These are phyloP conservation scores for Hibiscus trionum DNA, from an alignment of 345 rosid genomes.

Conservation along the genomic window DNA sequence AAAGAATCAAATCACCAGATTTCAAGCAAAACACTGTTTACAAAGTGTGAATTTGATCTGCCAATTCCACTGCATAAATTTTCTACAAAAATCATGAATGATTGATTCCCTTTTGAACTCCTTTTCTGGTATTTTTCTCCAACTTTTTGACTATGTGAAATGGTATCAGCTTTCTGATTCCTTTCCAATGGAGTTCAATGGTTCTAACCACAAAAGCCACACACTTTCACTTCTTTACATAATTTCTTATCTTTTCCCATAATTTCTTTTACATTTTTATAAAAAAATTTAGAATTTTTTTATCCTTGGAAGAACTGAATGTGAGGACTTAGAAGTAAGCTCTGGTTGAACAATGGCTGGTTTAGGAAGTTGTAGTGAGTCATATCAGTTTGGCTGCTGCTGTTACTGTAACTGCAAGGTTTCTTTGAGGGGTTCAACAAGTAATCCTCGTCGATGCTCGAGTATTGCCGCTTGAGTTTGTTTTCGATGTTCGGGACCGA, in stretches of 20 bases:
- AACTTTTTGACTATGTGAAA: slow-evolving; percentile 14
- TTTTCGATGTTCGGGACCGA: slow-evolving; percentile 24
- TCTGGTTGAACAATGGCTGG: slow-evolving; percentile 45
- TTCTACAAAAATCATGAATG: slow-evolving; percentile 19
- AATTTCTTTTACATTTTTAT: not conserved
- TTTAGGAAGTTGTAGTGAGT: slow-evolving; percentile 36
- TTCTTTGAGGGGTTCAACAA: slow-evolving; percentile 35
- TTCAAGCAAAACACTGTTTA: slow-evolving; percentile 4
- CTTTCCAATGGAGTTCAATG: slow-evolving; percentile 14
- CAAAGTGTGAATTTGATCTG: slow-evolving; percentile 5
- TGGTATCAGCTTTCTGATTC: slow-evolving; percentile 19
- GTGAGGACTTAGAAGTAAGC: slow-evolving; percentile 42
- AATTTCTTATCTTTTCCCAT: not conserved
- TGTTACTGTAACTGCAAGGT: slow-evolving; percentile 43
- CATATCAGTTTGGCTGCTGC: slow-evolving; percentile 30
- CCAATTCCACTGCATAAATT: slow-evolving; percentile 11
- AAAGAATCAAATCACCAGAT: not conserved
- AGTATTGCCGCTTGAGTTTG: slow-evolving; percentile 47
- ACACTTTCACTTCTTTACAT: not conserved
- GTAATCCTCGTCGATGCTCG: slow-evolving; percentile 32
- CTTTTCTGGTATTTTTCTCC: slow-evolving; percentile 3
- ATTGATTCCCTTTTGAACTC: slow-evolving; percentile 10
- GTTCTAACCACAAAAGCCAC: slow-evolving; percentile 16
- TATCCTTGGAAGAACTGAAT: slow-evolving; percentile 50
- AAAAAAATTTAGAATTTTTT: slow-evolving; percentile 2